phyloP scores from a whole-genome alignment of 1,139 yeast species.

The Taphrina communis region DNA sequence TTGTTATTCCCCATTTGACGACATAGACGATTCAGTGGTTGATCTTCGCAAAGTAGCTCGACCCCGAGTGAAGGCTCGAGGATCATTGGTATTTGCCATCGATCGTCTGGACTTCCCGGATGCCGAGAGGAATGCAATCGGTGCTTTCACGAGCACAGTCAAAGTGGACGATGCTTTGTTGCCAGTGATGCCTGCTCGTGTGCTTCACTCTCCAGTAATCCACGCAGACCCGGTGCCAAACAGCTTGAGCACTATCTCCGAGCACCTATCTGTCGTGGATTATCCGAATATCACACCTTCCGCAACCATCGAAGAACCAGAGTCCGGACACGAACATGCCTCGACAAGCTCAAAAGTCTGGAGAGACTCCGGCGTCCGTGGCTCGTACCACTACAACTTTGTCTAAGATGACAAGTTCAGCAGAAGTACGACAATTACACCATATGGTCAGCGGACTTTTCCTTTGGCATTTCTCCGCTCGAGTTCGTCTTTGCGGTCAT shows the following conservation, averaged over 20 bases:
- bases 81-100: not conserved
- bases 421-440: too few species aligned
- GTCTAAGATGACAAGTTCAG: not conserved
- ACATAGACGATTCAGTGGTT: not conserved
- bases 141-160: too few species aligned
- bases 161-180: too few species aligned
- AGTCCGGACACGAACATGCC: not conserved
- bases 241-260: conserved; percentile 4
- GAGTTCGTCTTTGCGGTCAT: conserved; percentile 1
- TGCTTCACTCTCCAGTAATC: not conserved
- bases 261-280: not conserved
- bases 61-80: not conserved
- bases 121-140: too few species aligned
- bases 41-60: not conserved
- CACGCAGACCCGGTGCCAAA: not conserved
- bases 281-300: not conserved
- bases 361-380: conserved; percentile 10
- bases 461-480: not conserved
- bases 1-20: conserved; percentile 11
- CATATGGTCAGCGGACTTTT: conserved; percentile 12
- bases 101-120: not conserved
- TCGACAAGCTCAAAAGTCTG: not conserved
- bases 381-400: conserved; percentile 5
- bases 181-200: too few species aligned
- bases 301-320: not conserved